Evolutionary conservation across 1,139 yeast genomes (phyloP), one percentile per base, ranked within the genome.

Genomic region (Yamadazyma atmosphaerica): DNA sequence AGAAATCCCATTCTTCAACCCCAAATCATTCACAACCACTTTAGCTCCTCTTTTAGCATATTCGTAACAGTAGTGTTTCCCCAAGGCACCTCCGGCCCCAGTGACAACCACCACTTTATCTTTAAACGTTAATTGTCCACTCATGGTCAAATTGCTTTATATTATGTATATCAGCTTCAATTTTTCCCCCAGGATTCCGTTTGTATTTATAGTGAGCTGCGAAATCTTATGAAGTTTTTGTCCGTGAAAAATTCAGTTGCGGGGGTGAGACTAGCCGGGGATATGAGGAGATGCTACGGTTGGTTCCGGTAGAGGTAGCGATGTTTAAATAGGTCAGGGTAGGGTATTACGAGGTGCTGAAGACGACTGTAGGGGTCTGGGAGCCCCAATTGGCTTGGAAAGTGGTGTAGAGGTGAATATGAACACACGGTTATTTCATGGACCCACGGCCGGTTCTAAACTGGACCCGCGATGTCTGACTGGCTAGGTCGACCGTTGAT

Each of bases 21-120:
- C 97, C 47, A 92, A 74, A 64, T 92, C 98, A 60, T 92, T 92
- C 11, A 92, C 97, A 35, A 92, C 96, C 34, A 83, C 85, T 57
- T 80, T 82, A 47, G 98, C 98, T 33, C 98, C 98, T 55, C 96
- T 74, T 47, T 81, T 72, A 38, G 96, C 98, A 63, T 77, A 90
- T 53, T 84, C 90, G 29, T 87, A 68, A 16, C 97, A 95, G 63
- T 92, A 92, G 38, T 82, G 82, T 58, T 77, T 85, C 30, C 98
- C 98, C 37, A 92, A 77, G 29, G 98, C 98, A 53, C 97, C 98
- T 49, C 98, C 98, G 37, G 97, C 95, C 34, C 98, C 98, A 42
- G 98, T 92, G 61, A 92, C 82, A 47, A 89, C 79, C 25, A 88
- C 97, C 36, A 89, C 97, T 60, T 85, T 82, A 56, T 81, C 88